Base-by-base conservation (phyloP, 352 stramenopile species). In the Globisporangium barbulae region DNA sequence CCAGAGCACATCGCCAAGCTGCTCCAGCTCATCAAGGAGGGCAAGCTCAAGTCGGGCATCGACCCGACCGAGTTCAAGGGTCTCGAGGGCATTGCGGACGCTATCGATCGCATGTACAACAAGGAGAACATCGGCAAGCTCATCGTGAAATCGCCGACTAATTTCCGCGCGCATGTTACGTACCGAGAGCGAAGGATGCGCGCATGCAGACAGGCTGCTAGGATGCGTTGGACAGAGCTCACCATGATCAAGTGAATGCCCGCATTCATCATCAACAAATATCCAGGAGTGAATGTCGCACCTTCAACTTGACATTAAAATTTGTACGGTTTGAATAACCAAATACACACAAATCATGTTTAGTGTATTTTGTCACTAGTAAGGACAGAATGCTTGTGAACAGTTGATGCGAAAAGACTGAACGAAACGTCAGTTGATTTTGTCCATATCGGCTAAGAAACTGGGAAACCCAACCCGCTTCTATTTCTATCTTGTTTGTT, bases 121-220 rank as follows among this genome's bases (percentile, higher is more conserved):
- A 74, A 70, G 53, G 61, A 82, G 45, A 84, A 82, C 22, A 71
- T 84, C 39, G 83, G 81, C 50, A 93, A 90, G 65, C 75, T 91
- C 49, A 73, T 89, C 30, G 73, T 88, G 22, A 72, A 80, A 45
- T 89, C 25, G 66, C 60, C 28, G 48, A 54, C 50, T 56, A 35
- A 56, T 13, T 41, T 73, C 61, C 22, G 48, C 37, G 31, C 47
- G 44, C 22, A 56, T 4, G 9, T 7, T 25, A 22, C 7, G 50
- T 19, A 56, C 41, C 19, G 17, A 45, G 15, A 19, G 19, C 12
- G 12, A n/a, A 22, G 25, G 25, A 2, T 28, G 25, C 13, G 41
- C 15, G 17, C 41, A 47, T 47, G 41, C 41, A 47, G 41, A 17
- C 41, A 41, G 35, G 35, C 35, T 2, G 35, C 35, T 15, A 15